Evolutionary conservation across 2,329 filamentous ascomycete genomes (phyloP).

Genomic region (Westerdykella ornata): DNA sequence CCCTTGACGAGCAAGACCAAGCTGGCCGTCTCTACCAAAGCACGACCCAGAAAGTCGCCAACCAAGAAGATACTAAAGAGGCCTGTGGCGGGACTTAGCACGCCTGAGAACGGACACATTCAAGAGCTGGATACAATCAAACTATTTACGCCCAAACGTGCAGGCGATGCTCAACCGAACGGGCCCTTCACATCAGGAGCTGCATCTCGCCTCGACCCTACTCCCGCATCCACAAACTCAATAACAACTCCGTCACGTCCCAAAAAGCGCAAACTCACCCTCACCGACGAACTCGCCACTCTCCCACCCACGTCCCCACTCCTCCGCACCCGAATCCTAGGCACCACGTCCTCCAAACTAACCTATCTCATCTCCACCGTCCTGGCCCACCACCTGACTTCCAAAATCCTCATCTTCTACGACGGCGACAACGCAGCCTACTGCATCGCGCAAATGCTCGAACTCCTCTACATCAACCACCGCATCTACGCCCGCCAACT

Average conservation of each 20-base stretch:
- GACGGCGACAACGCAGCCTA: constrained; percentile 80
- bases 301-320: constrained; percentile 48
- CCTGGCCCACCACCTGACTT: constrained; percentile 57
- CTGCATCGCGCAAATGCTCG: constrained; percentile 76
- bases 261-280: constrained; percentile 30
- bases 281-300: constrained; percentile 23
- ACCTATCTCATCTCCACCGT: constrained; percentile 77
- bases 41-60: constrained; percentile 15
- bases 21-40: constrained; percentile 15
- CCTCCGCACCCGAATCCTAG: constrained; percentile 57
- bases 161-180: too few relatives aligned
- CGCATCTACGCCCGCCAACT: constrained; percentile 62
- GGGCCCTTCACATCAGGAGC: too few relatives aligned
- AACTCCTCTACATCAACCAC: constrained; percentile 59
- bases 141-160: too few relatives aligned
- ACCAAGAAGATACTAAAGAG: constrained; percentile 1
- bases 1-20: constrained; percentile 28
- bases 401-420: constrained; percentile 92
- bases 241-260: constrained; percentile 12
- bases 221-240: too few relatives aligned
- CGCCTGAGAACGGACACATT: too few relatives aligned
- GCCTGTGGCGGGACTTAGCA: not conserved
- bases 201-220: too few relatives aligned
- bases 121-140: too few relatives aligned
- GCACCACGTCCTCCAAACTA: constrained; percentile 78